Base-by-base conservation (phyloP, 1,284 basidiomycete species). In the Malassezia caprae region DNA sequence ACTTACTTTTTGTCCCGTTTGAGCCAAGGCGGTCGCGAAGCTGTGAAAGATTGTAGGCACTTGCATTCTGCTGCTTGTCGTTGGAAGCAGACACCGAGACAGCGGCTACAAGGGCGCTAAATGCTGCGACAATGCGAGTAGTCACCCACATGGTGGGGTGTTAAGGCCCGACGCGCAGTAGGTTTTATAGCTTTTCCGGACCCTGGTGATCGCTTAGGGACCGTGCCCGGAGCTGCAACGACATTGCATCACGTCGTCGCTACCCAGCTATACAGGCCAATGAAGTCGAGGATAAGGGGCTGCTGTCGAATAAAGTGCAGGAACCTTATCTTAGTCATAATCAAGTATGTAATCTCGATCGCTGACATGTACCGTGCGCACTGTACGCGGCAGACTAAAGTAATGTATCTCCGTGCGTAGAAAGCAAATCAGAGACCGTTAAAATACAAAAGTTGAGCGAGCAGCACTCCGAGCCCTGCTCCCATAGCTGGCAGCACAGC, bases 401-500 rank as follows among this genome's bases (percentile, higher is more conserved):
- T 8, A 32, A n/a, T 12, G 30, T 12, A 15, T 12, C 32, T 11
- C 4, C 32, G n/a, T 13, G 32, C 15, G 11, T 13, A 13, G 4
- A 4, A 3, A 8, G 8, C 32, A n/a, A 34, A 15, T 39, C 37
- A 39, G 5, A 39, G 1, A 15, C 37, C 37, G 10, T 42, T 30
- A 43, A 69, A 69, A 44, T 65, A 63, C 11, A 51, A 45, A 11
- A 69, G 63, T 51, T 76, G 72, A 23, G 71, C 56, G 8, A 76
- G 53, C 0, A 76, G 68, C 4, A 76, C 62, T 15, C 56, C 75
- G 15, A 69, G 62, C 13, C 73, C 72, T 10, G 68, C 67, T 0
- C 60, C 68, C 0, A 64, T 61, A 21, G 69, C 52, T 1, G 73
- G 64, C 1, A 71, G 56, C 28, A 76, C 60, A 15, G 69, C 63